phyloP scores from a whole-genome alignment of 1,284 basidiomycete genomes.

The Erythrobasidium hasegawianum region DNA sequence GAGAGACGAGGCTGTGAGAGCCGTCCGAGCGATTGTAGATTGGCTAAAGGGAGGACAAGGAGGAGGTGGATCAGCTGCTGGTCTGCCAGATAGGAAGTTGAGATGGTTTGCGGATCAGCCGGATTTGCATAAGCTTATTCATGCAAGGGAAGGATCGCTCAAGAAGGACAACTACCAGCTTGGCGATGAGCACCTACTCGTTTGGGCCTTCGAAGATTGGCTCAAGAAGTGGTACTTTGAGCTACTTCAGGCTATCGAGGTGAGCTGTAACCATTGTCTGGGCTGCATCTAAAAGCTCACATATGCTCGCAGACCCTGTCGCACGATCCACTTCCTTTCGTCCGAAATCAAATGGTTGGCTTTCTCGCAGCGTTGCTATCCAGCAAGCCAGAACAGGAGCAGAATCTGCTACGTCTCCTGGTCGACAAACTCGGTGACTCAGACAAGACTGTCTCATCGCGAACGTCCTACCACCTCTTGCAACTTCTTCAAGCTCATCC shows the following conservation, averaged over 20 bases:
- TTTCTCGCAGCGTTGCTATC: conserved; percentile 70
- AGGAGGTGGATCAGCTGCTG: conserved; percentile 59
- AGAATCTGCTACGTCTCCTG: conserved; percentile 84
- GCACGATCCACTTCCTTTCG: conserved; percentile 81
- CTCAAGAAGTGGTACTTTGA: conserved; percentile 96
- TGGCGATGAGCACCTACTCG: conserved; percentile 53
- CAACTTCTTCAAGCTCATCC: conserved; percentile 88
- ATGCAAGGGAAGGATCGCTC: conserved; percentile 34
- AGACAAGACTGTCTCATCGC: conserved; percentile 81
- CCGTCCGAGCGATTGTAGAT: conserved; percentile 84
- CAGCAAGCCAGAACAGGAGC: conserved; percentile 94
- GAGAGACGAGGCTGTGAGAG: conserved; percentile 84
- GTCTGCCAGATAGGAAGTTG: conserved; percentile 66
- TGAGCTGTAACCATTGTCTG: conserved; percentile 45
- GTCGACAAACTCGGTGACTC: conserved; percentile 95
- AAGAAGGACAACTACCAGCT: conserved; percentile 38
- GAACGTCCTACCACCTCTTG: conserved; percentile 82
- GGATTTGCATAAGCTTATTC: conserved; percentile 53
- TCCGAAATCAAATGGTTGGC: conserved; percentile 71
- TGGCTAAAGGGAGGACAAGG: conserved; percentile 76
- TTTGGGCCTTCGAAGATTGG: conserved; percentile 96
- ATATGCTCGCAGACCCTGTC: conserved; percentile 61
- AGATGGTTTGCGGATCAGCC: conserved; percentile 90
- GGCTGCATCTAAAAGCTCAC: no score
- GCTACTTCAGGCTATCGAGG: conserved; percentile 85